Evolutionary conservation across 371 early-diverging fungal species (phyloP).

Genomic region (Lichtheimia corymbifera): DNA sequence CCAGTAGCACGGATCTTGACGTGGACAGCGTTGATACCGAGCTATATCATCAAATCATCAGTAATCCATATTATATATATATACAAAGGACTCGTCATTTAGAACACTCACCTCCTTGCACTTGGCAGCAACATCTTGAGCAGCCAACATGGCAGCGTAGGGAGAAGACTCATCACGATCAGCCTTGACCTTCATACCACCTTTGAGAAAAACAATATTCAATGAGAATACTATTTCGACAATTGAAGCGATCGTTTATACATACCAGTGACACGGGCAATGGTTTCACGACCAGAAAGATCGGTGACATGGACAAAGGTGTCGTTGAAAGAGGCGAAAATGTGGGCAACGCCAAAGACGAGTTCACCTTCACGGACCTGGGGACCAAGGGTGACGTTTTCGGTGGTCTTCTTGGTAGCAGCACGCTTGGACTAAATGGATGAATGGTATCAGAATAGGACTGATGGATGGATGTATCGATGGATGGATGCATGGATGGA

Average conservation of each 20-base stretch:
- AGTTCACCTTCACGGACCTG: conserved; percentile 97
- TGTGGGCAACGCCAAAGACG: conserved; percentile 99
- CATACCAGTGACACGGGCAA: conserved; percentile 98
- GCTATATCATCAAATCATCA: conserved; percentile 15
- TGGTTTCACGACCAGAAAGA: conserved; percentile 99
- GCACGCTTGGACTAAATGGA: conserved; percentile 57
- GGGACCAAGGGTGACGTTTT: conserved; percentile 96
- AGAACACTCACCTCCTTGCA: conserved; percentile 82
- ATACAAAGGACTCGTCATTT: background rate
- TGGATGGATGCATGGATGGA: conserved; percentile 6
- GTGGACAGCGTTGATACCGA: conserved; percentile 99
- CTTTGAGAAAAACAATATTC: conserved; percentile 34
- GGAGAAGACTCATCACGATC: conserved; percentile 99
- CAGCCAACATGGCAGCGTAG: conserved; percentile 99
- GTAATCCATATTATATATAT: background rate
- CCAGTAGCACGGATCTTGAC: conserved; percentile 99
- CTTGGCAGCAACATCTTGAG: conserved; percentile 99
- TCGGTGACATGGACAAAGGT: conserved; percentile 99
- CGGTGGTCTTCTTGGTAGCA: conserved; percentile 66
- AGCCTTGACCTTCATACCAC: conserved; percentile 99
- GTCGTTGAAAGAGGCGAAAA: conserved; percentile 99
- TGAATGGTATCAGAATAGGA: conserved; percentile 2
- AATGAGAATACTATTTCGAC: conserved; percentile 15
- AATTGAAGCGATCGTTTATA: background rate
- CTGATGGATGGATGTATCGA: conserved; percentile 16